These are phyloP conservation scores for Alternaria consortialis DNA, from an alignment of 2,329 filamentous ascomycete genomes.

Conservation along the genomic window DNA sequence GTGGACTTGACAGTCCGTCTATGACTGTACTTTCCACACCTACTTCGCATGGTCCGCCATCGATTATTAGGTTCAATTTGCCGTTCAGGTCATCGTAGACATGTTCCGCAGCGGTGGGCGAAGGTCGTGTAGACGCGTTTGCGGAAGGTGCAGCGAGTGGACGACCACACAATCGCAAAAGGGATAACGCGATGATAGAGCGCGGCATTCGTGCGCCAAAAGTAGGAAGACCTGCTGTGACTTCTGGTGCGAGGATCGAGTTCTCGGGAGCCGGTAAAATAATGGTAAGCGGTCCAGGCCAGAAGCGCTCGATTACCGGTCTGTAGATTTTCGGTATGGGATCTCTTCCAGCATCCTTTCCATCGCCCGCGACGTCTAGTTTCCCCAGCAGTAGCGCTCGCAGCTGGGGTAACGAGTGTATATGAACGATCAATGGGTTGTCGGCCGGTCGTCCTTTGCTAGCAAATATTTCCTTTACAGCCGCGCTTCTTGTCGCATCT, in stretches of 20 bases:
- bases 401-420: conserved; percentile 82
- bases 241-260: conserved; percentile 83
- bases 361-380: not conserved
- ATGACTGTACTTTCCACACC: conserved; percentile 98
- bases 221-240: conserved; percentile 83
- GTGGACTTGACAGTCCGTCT: conserved; percentile 83
- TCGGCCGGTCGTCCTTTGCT: conserved; percentile 92
- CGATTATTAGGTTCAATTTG: conserved; percentile 84
- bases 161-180: conserved; percentile 80
- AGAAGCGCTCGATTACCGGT: conserved; percentile 81
- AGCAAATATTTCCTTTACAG: conserved; percentile 90
- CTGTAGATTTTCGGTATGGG: conserved; percentile 78
- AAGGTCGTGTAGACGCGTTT: conserved; percentile 92
- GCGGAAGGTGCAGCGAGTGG: conserved; percentile 93
- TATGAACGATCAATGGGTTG: conserved; percentile 94
- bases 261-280: conserved; percentile 78
- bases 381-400: conserved; percentile 64
- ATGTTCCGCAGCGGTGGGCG: conserved; percentile 88
- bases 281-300: conserved; percentile 94
- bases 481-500: conserved; percentile 84
- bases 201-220: conserved; percentile 93
- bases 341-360: conserved; percentile 35
- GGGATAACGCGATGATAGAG: conserved; percentile 81
- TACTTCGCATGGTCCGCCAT: conserved; percentile 85
- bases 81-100: conserved; percentile 85